These are phyloP conservation scores for Plasmodium gaboni DNA, from an alignment of 169 alveolate species.

Conservation along the genomic window DNA sequence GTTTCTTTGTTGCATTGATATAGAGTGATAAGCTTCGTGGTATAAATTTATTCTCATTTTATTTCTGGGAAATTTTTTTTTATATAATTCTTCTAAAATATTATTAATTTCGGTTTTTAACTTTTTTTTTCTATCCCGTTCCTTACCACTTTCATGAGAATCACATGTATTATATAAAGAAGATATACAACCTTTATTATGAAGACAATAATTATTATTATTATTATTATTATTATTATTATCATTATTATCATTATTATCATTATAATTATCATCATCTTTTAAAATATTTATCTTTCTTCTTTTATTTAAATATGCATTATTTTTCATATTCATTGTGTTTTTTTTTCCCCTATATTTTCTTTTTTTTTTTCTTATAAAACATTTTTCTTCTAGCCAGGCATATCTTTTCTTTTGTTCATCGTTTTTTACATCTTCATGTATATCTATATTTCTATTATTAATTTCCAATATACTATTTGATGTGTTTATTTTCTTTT, in stretches of 20 bases:
- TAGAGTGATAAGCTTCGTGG: conserved; percentile 2
- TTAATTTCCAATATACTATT: not conserved
- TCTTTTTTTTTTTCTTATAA: conserved; percentile 6
- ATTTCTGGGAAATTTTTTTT: not conserved
- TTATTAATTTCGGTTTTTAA: conserved; percentile 27
- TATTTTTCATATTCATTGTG: not conserved
- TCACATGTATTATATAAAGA: not conserved
- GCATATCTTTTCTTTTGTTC: not conserved
- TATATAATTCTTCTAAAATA: conserved; percentile 23
- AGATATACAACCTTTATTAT: not conserved
- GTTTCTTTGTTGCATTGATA: not conserved
- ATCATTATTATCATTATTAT: not conserved
- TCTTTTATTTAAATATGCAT: conserved; percentile 5
- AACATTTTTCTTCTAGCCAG: not conserved
- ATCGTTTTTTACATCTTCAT: not conserved
- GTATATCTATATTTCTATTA: not conserved
- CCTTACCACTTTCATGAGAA: not conserved
- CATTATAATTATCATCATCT: not conserved
- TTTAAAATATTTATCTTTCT: conserved; percentile 4
- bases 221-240: not conserved
- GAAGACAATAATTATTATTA: not conserved
- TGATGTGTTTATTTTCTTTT: not conserved
- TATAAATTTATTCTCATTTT: conserved; percentile 5
- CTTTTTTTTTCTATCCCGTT: conserved; percentile 1
- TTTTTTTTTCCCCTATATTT: not conserved